Evolutionary conservation across 2,329 filamentous ascomycete species (phyloP).

Genomic region (Achaetomium macrosporum): DNA sequence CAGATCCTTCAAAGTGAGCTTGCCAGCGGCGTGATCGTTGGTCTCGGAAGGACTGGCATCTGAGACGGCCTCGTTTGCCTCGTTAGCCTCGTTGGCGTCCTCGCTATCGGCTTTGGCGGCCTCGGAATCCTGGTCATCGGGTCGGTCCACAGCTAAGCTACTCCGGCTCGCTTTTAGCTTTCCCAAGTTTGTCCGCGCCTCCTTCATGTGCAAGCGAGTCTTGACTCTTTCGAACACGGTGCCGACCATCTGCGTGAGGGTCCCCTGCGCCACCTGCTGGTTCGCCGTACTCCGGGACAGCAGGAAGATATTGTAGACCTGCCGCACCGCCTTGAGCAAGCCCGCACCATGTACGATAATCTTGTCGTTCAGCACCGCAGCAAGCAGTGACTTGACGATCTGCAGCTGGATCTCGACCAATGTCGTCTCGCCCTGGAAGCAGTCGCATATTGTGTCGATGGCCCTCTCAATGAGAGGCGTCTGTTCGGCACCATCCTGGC

Average conservation of each 20-base stretch:
- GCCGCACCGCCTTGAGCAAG: slow-evolving; percentile 88
- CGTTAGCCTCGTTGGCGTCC: slow-evolving; percentile 31
- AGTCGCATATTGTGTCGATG: slow-evolving; percentile 99
- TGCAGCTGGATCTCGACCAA: slow-evolving; percentile 89
- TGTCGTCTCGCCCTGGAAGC: slow-evolving; percentile 94
- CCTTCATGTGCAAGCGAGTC: slow-evolving; percentile 77
- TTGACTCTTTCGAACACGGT: slow-evolving; percentile 97
- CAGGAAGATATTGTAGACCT: slow-evolving; percentile 98
- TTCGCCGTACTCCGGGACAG: slow-evolving; percentile 90
- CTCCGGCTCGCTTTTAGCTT: slow-evolving; percentile 47
- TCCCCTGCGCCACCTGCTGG: slow-evolving; percentile 95
- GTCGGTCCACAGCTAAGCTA: slow-evolving; percentile 35
- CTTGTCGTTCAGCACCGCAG: slow-evolving; percentile 96
- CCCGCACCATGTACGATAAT: slow-evolving; percentile 97
- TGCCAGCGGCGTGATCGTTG: slow-evolving; percentile 39
- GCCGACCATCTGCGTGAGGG: slow-evolving; percentile 95
- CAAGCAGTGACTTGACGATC: slow-evolving; percentile 93
- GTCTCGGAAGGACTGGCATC: slow-evolving; percentile 28
- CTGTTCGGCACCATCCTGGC: slow-evolving; percentile 38
- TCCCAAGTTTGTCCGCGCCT: slow-evolving; percentile 59
- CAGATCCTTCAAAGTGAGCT: slow-evolving; percentile 61
- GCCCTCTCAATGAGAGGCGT: slow-evolving; percentile 89
- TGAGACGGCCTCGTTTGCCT: slow-evolving; percentile 28
- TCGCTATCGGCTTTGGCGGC: slow-evolving; percentile 36
- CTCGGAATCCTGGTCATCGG: slow-evolving; percentile 26